A percentile compares a stretch with the other conserved stretches of the same genome.
Evolutionary conservation across 345 rosid species (phyloP).

Genomic region (Linum tenue): DNA sequence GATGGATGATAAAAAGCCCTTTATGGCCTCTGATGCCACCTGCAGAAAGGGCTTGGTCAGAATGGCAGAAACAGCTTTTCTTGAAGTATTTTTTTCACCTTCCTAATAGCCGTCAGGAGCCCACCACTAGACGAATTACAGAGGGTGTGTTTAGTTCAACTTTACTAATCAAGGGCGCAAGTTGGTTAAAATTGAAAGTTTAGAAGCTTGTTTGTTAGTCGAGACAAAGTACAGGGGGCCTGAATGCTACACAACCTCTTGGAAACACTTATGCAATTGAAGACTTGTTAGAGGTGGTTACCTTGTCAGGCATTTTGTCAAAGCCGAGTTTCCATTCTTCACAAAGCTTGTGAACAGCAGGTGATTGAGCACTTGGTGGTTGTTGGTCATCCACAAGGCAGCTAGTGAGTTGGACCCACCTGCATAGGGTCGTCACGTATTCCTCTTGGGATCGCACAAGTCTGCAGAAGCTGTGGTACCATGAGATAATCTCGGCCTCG

Average conservation of each 20-base stretch:
- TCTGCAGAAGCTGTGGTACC: constrained; percentile 71
- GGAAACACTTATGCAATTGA: too few species aligned
- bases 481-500: constrained; percentile 57
- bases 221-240: too few species aligned
- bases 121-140: too few species aligned
- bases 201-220: too few species aligned
- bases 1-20: constrained; percentile 47
- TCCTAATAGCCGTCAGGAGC: too few species aligned
- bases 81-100: too few species aligned
- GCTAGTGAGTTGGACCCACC: constrained; percentile 58
- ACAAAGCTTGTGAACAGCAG: constrained; percentile 50
- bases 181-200: too few species aligned
- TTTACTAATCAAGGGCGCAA: too few species aligned
- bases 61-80: too few species aligned
- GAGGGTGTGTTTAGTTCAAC: too few species aligned
- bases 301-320: constrained; percentile 72
- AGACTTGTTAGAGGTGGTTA: constrained; percentile 8
- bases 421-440: constrained; percentile 51
- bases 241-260: too few species aligned
- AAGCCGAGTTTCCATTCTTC: constrained; percentile 53
- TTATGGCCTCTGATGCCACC: constrained; percentile 65
- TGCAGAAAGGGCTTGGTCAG: constrained; percentile 20
- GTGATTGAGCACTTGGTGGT: constrained; percentile 37
- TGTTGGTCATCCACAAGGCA: constrained; percentile 43
- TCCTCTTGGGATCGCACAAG: constrained; percentile 54